phyloP scores from a whole-genome alignment of 1,139 yeast genomes.

The Kluyveromyces sp. region DNA sequence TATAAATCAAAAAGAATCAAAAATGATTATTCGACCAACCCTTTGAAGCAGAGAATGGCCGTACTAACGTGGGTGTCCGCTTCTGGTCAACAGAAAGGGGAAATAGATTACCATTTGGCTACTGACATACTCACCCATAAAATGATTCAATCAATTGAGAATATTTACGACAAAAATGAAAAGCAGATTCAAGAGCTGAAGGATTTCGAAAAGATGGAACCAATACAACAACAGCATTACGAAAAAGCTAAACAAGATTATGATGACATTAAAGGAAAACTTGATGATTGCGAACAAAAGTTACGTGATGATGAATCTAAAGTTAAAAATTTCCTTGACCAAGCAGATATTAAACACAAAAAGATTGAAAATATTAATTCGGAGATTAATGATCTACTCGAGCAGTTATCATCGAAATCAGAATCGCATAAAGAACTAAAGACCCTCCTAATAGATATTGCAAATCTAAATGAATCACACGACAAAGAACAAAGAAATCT shows the following conservation, averaged over 20 bases:
- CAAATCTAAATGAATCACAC: slow-evolving; percentile 36
- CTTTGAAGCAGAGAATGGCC: slow-evolving; percentile 52
- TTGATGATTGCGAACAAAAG: slow-evolving; percentile 10
- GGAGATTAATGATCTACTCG: slow-evolving; percentile 26
- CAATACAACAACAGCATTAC: slow-evolving; percentile 22
- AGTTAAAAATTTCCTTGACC: slow-evolving; percentile 21
- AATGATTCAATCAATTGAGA: slow-evolving; percentile 37
- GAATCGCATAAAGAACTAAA: slow-evolving; percentile 20
- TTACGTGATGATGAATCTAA: slow-evolving; percentile 11
- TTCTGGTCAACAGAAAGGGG: slow-evolving; percentile 24
- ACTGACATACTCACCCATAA: slow-evolving; percentile 42
- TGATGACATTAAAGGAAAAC: slow-evolving; percentile 11
- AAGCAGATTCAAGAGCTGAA: slow-evolving; percentile 25
- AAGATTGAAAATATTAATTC: slow-evolving; percentile 34
- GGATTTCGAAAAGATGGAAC: slow-evolving; percentile 19
- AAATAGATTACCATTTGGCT: slow-evolving; percentile 27
- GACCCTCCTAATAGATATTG: slow-evolving; percentile 30
- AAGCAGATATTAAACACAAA: slow-evolving; percentile 37
- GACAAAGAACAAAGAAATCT: slow-evolving; percentile 34
- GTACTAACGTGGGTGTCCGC: slow-evolving; percentile 51
- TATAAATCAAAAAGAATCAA: slow-evolving; percentile 61
- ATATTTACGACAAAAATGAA: slow-evolving; percentile 22
- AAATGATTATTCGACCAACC: slow-evolving; percentile 62
- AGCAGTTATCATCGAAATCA: slow-evolving; percentile 22
- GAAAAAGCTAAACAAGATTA: slow-evolving; percentile 17